Evolutionary conservation across 768 basidiomycete species (phyloP).

Genomic region (Scleroderma bovista): DNA sequence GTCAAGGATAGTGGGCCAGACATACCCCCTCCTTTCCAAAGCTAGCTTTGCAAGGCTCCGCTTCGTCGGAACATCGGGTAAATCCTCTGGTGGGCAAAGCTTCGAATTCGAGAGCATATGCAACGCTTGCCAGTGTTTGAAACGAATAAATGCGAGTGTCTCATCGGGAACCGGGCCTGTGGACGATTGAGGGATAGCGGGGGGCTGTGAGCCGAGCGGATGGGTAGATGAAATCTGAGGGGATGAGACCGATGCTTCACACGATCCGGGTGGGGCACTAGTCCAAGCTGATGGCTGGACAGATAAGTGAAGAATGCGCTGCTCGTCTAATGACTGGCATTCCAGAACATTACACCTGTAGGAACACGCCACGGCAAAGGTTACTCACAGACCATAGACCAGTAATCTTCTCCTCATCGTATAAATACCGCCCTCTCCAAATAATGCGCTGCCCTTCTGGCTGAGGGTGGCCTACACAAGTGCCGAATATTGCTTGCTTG

Average conservation of each 20-base stretch:
- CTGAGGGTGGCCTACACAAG: constrained; percentile 59
- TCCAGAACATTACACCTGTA: neutral
- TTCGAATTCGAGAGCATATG: constrained; percentile 18
- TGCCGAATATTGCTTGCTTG: constrained; percentile 57
- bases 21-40: constrained; percentile 32
- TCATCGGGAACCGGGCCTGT: neutral
- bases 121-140: constrained; percentile 23
- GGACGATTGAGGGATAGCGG: neutral
- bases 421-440: constrained; percentile 64
- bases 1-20: constrained; percentile 42
- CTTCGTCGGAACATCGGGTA: constrained; percentile 9
- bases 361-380: neutral
- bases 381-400: constrained; percentile 64
- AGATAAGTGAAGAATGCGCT: constrained; percentile 64
- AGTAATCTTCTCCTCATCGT: constrained; percentile 57
- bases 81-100: constrained; percentile 8
- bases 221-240: constrained; percentile 7
- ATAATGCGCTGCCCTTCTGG: constrained; percentile 73
- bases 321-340: constrained; percentile 48
- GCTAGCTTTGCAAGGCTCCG: constrained; percentile 19
- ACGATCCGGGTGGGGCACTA: constrained; percentile 35
- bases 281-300: constrained; percentile 80
- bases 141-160: constrained; percentile 14
- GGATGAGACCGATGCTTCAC: constrained; percentile 23
- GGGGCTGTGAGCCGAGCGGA: constrained; percentile 1